phyloP scores from a whole-genome alignment of 1,139 yeast species.

The Yamadazyma kanchanaburiensis region DNA sequence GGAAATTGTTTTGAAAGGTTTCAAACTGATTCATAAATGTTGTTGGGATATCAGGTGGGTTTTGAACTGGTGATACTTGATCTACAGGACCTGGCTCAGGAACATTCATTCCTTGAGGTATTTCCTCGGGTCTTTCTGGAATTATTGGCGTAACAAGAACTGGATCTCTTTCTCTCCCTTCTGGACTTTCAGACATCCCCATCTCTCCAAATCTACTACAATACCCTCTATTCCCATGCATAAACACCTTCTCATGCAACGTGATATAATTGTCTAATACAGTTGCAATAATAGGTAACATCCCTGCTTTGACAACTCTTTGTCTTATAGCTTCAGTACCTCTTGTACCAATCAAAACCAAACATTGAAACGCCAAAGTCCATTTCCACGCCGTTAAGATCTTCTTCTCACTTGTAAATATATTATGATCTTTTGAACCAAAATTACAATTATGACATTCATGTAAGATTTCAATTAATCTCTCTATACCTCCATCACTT shows the following conservation, averaged over 20 bases:
- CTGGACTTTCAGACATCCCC: neutral
- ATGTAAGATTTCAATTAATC: constrained; percentile 80
- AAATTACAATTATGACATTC: constrained; percentile 58
- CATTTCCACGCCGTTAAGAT: constrained; percentile 89
- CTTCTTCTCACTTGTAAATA: constrained; percentile 46
- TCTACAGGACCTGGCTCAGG: neutral
- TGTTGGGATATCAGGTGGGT: neutral
- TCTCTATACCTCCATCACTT: constrained; percentile 86
- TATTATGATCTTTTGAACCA: constrained; percentile 25
- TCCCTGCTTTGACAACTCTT: constrained; percentile 87
- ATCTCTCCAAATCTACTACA: neutral
- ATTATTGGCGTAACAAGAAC: neutral
- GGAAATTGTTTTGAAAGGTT: constrained; percentile 13
- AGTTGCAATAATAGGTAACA: constrained; percentile 87
- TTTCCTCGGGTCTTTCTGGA: neutral
- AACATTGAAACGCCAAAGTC: constrained; percentile 91
- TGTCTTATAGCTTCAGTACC: constrained; percentile 85
- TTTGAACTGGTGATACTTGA: neutral
- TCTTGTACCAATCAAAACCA: constrained; percentile 86
- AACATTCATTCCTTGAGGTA: neutral
- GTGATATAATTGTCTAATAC: constrained; percentile 79
- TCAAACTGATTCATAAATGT: constrained; percentile 14
- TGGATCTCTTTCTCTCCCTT: neutral
- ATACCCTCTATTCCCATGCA: constrained; percentile 24
- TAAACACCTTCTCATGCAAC: constrained; percentile 37